Evolutionary conservation across 108 stramenopile species (phyloP).

Genomic region (Stephanodiscus triporus): DNA sequence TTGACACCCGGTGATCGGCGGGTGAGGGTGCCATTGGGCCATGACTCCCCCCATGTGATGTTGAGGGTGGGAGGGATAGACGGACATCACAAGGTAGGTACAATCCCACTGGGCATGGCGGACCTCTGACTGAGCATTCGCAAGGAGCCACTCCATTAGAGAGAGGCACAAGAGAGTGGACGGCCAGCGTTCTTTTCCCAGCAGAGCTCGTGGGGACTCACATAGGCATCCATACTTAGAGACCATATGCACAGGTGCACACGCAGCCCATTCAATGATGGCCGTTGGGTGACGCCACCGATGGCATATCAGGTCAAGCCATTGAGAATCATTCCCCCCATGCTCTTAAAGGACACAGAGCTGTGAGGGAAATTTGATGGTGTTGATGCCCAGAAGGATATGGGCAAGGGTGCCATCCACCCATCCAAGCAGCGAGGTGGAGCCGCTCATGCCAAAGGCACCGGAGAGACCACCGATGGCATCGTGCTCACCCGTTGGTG

Average conservation of each 20-base stretch:
- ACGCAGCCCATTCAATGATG: background rate
- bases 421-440: background rate
- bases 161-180: too few species aligned
- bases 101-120: too few species aligned
- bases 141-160: too few species aligned
- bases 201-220: too few species aligned
- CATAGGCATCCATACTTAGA: too few species aligned
- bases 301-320: background rate
- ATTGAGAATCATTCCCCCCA: background rate
- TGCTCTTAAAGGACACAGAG: background rate
- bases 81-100: background rate
- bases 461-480: background rate
- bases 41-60: background rate
- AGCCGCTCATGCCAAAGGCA: background rate
- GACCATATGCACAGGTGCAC: too few species aligned
- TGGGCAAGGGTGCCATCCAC: background rate
- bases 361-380: background rate
- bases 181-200: too few species aligned
- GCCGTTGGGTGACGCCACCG: background rate
- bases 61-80: background rate
- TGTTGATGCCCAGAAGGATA: background rate
- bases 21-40: background rate
- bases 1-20: background rate
- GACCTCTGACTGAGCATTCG: too few species aligned
- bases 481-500: background rate